Evolutionary conservation across 2,329 filamentous ascomycete species (phyloP).

Genomic region (Lachnum nothofagi): DNA sequence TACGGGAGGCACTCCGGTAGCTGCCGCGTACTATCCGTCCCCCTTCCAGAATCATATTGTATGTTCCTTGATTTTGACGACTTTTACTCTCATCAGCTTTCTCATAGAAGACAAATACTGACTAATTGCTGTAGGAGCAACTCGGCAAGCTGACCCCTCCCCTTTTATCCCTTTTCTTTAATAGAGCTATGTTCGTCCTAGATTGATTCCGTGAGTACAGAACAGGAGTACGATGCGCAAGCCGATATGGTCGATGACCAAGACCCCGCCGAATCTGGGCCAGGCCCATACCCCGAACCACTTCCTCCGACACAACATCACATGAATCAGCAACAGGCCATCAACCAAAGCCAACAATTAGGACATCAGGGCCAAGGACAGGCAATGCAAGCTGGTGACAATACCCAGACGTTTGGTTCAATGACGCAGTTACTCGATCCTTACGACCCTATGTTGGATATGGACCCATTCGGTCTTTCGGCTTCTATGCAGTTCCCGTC

Average conservation of each 20-base stretch:
- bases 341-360: constrained; percentile 30
- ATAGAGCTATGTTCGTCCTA: constrained; percentile 63
- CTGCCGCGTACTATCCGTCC: constrained; percentile 67
- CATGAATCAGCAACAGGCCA: constrained; percentile 28
- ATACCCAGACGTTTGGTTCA: constrained; percentile 37
- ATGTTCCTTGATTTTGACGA: not conserved
- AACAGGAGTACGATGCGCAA: constrained; percentile 94
- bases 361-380: constrained; percentile 39
- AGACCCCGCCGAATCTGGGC: constrained; percentile 63
- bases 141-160: constrained; percentile 73
- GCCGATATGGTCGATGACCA: constrained; percentile 82
- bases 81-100: not conserved
- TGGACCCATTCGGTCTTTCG: constrained; percentile 87
- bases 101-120: not conserved
- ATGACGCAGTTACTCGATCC: constrained; percentile 52
- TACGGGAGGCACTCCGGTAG: constrained; percentile 36
- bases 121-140: constrained; percentile 65
- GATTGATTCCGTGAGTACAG: constrained; percentile 64
- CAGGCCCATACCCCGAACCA: constrained; percentile 58
- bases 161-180: constrained; percentile 40
- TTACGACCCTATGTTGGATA: constrained; percentile 84
- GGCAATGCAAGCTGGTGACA: constrained; percentile 36
- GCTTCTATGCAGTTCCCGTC: constrained; percentile 94
- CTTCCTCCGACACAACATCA: constrained; percentile 39
- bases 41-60: constrained; percentile 75